Base-by-base conservation (phyloP, 495 filamentous ascomycete species). In the Penicillium soppii region DNA sequence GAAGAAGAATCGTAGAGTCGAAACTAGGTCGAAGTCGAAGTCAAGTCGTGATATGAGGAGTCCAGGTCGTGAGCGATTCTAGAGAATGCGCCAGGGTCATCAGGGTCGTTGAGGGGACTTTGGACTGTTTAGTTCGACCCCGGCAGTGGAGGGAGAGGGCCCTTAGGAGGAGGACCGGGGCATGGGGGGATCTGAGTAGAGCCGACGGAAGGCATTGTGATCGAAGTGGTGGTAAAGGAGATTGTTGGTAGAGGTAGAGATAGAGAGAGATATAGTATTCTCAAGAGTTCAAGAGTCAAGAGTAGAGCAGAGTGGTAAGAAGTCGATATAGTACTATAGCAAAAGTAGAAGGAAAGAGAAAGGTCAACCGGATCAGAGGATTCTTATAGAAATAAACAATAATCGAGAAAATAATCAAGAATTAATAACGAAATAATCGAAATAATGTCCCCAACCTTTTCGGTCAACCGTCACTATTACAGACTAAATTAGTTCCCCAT, bases 141-240 rank as follows among this genome's bases (percentile, higher is more conserved):
- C n/a, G 88, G 88, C 30, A 90, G 80, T 65, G 88, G 88, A 65
- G 89, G 89, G 16, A 92, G 85, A 73, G 89, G 89, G 52, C 89
- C 82, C 73, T 84, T 89, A 30, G 89, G 89, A 63, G 89, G 89
- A 54, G 89, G 89, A 61, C 89, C 89, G 4, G 89, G 89, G 82
- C 87, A 91, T 58, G 89, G 89, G 78, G 89, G 89, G 56, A 91
- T 84, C 50, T 70, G 66, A 63, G 69, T 66, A 56, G 83, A 78
- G 44, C 85, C 82, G 72, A 88, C 79, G 62, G 76, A 77, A 78
- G 84, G 83, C 84, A 87, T 85, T 56, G 47, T 51, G 43, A 32
- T 41, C n/a, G n/a, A n/a, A n/a, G 25, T 25, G 53, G 38, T 15
- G 27, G 23, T 35, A 20, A 26, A 26, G 15, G 40, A 27, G 2